Conservation (phyloP, 495 filamentous ascomycete species). For the Penicillium turbatum region DNA sequence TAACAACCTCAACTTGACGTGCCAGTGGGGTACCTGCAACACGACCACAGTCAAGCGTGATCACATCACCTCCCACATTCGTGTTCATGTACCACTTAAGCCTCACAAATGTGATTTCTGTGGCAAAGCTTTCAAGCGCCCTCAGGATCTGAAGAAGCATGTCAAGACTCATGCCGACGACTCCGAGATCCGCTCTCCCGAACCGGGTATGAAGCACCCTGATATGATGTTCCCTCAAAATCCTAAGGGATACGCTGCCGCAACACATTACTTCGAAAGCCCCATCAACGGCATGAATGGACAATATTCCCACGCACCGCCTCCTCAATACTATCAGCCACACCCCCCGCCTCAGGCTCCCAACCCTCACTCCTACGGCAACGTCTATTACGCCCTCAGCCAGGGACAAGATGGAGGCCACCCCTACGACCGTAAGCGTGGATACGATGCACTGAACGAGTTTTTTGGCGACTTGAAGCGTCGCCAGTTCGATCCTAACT, state of each 20-base stretch:
- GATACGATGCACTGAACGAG: slow-evolving; percentile 82
- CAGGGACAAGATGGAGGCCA: slow-evolving; percentile 47
- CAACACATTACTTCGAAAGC: slow-evolving; percentile 44
- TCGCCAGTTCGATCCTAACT: slow-evolving; percentile 77
- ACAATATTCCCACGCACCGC: slow-evolving; percentile 43
- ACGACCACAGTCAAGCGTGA: slow-evolving; percentile 98
- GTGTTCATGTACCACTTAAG: slow-evolving; percentile 95
- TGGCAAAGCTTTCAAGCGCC: slow-evolving; percentile 98
- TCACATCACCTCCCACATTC: slow-evolving; percentile 98
- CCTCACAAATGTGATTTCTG: slow-evolving; percentile 99
- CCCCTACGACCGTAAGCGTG: slow-evolving; percentile 68
- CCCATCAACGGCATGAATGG: slow-evolving; percentile 38
- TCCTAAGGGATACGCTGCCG: slow-evolving; percentile 40
- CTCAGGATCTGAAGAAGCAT: slow-evolving; percentile 98
- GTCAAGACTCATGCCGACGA: slow-evolving; percentile 99
- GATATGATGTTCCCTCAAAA: slow-evolving; percentile 52
- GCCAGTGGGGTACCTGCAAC: slow-evolving; percentile 93
- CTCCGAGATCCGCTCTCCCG: slow-evolving; percentile 76
- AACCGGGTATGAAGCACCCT: slow-evolving; percentile 50
- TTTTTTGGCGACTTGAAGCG: slow-evolving; percentile 92
- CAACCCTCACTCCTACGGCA: slow-evolving; percentile 57
- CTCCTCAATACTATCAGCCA: slow-evolving; percentile 56
- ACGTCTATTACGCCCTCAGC: slow-evolving; percentile 66
- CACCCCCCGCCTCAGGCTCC: slow-evolving; percentile 47
- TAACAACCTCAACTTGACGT: slow-evolving; percentile 96